Conservation (phyloP, 768 basidiomycete species). For the Mycena capillaripes region DNA sequence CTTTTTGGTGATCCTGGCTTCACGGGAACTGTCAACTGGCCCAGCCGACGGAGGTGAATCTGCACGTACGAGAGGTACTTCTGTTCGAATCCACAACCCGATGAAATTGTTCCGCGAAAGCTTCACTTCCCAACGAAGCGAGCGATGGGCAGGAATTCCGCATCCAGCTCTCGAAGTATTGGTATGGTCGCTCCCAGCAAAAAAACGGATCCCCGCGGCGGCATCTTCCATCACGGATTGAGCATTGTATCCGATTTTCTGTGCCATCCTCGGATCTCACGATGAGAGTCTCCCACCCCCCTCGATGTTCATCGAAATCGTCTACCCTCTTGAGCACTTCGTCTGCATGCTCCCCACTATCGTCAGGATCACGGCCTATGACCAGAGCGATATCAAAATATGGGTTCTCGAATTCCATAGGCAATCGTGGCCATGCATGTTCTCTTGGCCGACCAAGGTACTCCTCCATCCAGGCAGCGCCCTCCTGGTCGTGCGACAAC, state of each 20-base stretch:
- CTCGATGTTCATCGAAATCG: not conserved
- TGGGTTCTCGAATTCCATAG: not conserved
- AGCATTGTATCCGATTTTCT: not conserved
- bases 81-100: not conserved
- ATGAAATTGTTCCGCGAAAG: not conserved
- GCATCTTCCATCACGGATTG: not conserved
- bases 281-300: not conserved
- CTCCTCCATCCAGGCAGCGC: not conserved
- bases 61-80: not conserved
- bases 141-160: not conserved
- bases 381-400: conserved; percentile 6
- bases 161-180: conserved; percentile 5
- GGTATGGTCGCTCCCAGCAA: conserved; percentile 17
- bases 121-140: not conserved
- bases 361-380: too few species aligned
- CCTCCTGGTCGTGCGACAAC: not conserved
- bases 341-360: not conserved
- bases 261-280: not conserved
- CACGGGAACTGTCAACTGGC: not conserved
- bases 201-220: not conserved
- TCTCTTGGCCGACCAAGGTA: not conserved
- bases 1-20: not conserved
- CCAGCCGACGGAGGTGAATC: too few species aligned
- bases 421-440: not conserved
- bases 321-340: not conserved